These are phyloP conservation scores for Coemansia sp. DNA, from an alignment of 192 early-diverging fungal species.

Conservation along the genomic window DNA sequence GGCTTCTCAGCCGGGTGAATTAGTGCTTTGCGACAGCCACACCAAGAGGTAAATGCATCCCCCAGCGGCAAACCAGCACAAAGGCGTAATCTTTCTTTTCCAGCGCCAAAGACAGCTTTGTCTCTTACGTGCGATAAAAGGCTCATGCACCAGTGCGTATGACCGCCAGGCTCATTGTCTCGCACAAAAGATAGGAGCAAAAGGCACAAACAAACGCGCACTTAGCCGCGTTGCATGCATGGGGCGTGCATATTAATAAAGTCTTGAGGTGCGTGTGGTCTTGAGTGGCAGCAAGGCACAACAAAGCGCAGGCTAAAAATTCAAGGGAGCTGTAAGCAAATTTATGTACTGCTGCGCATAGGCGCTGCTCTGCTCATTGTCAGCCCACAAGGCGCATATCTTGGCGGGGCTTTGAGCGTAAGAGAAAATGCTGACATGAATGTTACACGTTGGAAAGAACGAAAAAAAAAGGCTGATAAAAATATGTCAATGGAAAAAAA, in stretches of 20 bases:
- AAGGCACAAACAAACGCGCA: neutral
- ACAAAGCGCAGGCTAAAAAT: neutral
- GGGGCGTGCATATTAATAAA: neutral
- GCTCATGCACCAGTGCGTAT: neutral
- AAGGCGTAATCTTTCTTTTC: neutral
- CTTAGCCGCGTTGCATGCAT: conserved; percentile 5
- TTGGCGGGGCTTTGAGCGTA: neutral
- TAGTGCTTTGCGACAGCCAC: neutral
- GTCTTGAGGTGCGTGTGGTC: neutral
- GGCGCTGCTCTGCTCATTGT: neutral
- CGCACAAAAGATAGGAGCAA: neutral
- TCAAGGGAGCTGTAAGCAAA: neutral
- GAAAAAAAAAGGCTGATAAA: neutral
- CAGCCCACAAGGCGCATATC: neutral
- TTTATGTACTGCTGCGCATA: neutral
- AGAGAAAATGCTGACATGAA: neutral
- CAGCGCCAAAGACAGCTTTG: neutral
- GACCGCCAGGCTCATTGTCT: neutral
- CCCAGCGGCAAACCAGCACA: no score
- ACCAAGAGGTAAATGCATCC: neutral
- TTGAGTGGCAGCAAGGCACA: neutral
- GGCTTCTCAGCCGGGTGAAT: neutral
- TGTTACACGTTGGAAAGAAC: conserved; percentile 1
- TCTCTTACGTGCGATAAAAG: neutral
- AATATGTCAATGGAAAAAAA: neutral